Evolutionary conservation across 2,329 filamentous ascomycete species (phyloP).

Genomic region (Pseudogymnoascus pannorum): DNA sequence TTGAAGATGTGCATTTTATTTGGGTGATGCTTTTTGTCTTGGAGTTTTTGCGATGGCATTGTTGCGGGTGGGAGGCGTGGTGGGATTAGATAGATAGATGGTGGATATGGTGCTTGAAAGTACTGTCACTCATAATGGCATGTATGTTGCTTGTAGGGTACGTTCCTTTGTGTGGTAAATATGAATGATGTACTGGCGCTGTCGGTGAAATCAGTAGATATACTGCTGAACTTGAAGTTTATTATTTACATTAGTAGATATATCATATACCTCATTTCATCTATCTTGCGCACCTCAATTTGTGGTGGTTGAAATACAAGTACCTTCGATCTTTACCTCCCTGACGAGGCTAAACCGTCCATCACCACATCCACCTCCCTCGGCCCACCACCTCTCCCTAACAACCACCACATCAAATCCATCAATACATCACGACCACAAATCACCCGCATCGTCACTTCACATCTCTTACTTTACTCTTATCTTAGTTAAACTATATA

Average conservation of each 20-base stretch:
- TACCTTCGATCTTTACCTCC: background rate
- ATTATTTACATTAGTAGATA: background rate
- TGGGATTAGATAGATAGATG: slow-evolving; percentile 5
- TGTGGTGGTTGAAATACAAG: background rate
- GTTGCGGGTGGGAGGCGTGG: background rate
- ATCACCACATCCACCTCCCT: background rate
- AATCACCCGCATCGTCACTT: background rate
- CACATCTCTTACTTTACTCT: background rate
- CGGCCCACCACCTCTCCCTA: background rate
- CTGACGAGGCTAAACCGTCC: background rate
- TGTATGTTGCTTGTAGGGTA: background rate
- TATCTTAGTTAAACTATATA: background rate
- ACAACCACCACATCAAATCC: background rate
- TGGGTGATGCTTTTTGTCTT: background rate
- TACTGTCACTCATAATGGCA: slow-evolving; percentile 3
- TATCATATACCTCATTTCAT: background rate
- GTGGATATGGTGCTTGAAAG: background rate
- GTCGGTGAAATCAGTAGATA: background rate
- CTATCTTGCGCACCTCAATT: background rate
- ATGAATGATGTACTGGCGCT: background rate
- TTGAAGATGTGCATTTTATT: background rate
- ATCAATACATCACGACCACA: background rate
- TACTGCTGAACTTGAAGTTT: background rate
- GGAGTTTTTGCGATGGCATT: background rate
- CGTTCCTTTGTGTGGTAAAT: background rate